phyloP scores from a whole-genome alignment of 2,329 filamentous ascomycete species.

The Emergomyces orientalis region DNA sequence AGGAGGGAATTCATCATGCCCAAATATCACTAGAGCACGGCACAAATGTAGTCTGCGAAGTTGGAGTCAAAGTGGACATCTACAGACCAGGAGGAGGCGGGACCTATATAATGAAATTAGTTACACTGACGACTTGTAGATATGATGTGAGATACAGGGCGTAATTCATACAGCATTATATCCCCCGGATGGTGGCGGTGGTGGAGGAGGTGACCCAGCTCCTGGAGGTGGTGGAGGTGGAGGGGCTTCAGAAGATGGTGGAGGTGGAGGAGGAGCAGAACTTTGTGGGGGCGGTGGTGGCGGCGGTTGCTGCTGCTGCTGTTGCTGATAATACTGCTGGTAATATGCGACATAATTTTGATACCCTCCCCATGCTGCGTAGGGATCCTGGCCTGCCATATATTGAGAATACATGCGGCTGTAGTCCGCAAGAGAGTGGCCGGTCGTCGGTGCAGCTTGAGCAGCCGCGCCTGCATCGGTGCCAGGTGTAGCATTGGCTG shows the following conservation, averaged over 20 bases:
- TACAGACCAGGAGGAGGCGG: constrained; percentile 45
- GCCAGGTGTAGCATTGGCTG: constrained; percentile 36
- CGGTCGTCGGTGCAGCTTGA: constrained; percentile 18
- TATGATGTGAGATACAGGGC: neutral
- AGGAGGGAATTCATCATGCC: neutral
- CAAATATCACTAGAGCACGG: neutral
- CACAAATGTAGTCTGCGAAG: neutral
- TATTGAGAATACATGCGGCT: constrained; percentile 76
- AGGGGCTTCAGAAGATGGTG: constrained; percentile 50
- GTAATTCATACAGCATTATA: constrained; percentile 53
- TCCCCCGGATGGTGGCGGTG: constrained; percentile 43
- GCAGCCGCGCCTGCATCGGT: constrained; percentile 17
- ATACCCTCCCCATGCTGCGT: constrained; percentile 85
- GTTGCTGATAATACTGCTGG: constrained; percentile 66
- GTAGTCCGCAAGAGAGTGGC: constrained; percentile 50
- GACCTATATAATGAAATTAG: constrained; percentile 27
- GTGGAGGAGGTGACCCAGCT: constrained; percentile 49
- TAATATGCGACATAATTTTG: constrained; percentile 55
- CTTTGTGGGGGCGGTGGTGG: constrained; percentile 45
- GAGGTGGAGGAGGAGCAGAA: constrained; percentile 47
- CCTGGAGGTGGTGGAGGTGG: constrained; percentile 55
- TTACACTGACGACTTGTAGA: neutral
- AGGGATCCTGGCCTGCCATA: constrained; percentile 66
- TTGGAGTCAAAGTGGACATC: neutral
- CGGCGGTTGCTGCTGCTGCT: constrained; percentile 36